Conservation (phyloP, 805 yeast genomes). For the Diddensiella transvaalensis region DNA sequence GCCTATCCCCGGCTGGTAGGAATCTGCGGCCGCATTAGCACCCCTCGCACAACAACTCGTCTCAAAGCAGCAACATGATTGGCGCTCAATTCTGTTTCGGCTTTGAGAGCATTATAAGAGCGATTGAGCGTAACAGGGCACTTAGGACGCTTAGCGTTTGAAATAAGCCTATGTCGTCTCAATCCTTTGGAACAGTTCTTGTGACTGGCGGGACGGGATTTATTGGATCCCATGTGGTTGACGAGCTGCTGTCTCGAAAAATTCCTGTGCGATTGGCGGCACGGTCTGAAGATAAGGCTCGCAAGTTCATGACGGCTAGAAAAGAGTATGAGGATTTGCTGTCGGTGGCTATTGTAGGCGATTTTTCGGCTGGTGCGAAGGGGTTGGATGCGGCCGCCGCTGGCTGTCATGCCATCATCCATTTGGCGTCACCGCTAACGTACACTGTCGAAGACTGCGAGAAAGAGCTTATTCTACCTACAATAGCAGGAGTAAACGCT, state of each 20-base stretch:
- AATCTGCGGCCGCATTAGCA: too few species aligned
- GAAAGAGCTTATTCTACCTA: slow-evolving; percentile 43
- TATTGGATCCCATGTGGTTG: slow-evolving; percentile 46
- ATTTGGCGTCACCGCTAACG: slow-evolving; percentile 42
- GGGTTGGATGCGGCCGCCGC: slow-evolving; percentile 38
- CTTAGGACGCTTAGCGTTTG: background rate
- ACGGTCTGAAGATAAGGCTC: slow-evolving; percentile 42
- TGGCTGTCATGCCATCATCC: slow-evolving; percentile 35
- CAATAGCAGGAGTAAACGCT: slow-evolving; percentile 45
- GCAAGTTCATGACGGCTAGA: slow-evolving; percentile 19
- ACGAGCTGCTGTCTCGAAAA: slow-evolving; percentile 38
- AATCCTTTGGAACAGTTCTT: slow-evolving; percentile 25
- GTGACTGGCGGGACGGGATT: slow-evolving; percentile 52
- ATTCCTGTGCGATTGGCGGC: slow-evolving; percentile 46
- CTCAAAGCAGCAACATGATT: too few species aligned
- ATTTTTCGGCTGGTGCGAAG: slow-evolving; percentile 36
- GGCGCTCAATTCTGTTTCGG: background rate
- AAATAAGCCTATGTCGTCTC: background rate
- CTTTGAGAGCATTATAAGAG: background rate
- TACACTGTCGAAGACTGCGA: slow-evolving; percentile 36
- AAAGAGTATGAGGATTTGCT: slow-evolving; percentile 16
- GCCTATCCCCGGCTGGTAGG: slow-evolving; percentile 1
- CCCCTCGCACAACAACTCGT: too few species aligned
- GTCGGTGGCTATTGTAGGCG: slow-evolving; percentile 25
- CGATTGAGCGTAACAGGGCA: background rate